phyloP scores from a whole-genome alignment of 306 rosid genomes.

The Prosopis cineraria region DNA sequence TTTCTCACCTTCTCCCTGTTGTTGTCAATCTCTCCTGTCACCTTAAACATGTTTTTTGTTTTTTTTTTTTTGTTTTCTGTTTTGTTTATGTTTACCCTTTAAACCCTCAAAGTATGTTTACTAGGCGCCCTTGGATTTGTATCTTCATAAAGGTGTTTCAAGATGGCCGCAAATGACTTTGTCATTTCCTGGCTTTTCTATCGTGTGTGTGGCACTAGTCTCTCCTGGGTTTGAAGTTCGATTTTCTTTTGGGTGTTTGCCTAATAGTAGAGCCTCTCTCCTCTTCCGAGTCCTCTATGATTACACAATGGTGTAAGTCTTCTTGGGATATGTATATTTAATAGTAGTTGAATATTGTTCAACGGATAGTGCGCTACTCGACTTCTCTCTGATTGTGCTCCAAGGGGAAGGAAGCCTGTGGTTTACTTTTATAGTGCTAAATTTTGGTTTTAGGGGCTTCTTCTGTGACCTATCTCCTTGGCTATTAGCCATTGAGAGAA shows the following conservation, averaged over 20 bases:
- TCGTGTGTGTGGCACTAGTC: not conserved
- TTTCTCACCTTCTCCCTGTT: not conserved
- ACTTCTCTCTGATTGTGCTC: not conserved
- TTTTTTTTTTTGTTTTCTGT: too few species aligned
- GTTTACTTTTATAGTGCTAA: not conserved
- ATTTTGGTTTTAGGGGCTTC: constrained; percentile 1
- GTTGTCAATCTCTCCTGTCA: not conserved
- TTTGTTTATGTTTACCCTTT: not conserved
- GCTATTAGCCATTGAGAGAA: not conserved
- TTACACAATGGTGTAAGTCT: not conserved
- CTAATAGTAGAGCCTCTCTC: not conserved
- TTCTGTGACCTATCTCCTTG: not conserved
- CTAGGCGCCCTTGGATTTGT: not conserved
- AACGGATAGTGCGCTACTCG: not conserved
- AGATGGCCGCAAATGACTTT: not conserved
- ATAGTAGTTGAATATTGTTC: not conserved
- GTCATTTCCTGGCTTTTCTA: not conserved
- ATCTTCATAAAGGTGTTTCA: not conserved
- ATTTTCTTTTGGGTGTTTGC: not conserved
- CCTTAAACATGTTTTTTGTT: not conserved
- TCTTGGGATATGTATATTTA: not conserved
- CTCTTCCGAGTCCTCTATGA: not conserved
- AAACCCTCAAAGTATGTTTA: not conserved
- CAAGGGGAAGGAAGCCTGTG: not conserved
- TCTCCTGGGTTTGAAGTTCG: not conserved